These are phyloP conservation scores for Paxillus involutus DNA, from an alignment of 768 basidiomycete species.

Conservation along the genomic window DNA sequence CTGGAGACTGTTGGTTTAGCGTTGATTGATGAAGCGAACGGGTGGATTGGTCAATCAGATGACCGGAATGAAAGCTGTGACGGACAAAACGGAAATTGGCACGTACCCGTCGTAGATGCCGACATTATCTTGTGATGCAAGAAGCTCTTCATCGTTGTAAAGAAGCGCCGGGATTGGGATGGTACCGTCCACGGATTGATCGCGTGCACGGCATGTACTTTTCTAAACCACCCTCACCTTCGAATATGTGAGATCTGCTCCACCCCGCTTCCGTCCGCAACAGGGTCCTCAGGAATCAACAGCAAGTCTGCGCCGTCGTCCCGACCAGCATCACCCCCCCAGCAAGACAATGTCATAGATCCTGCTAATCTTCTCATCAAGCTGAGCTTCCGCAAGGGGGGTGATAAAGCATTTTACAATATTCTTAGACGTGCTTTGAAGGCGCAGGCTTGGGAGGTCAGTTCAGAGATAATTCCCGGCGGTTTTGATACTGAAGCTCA, in stretches of 20 bases:
- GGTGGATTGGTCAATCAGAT: conserved; percentile 15
- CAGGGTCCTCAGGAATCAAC: conserved; percentile 19
- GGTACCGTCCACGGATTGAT: conserved; percentile 61
- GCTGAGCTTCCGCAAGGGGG: conserved; percentile 89
- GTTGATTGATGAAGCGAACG: conserved; percentile 27
- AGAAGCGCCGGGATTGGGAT: conserved; percentile 77
- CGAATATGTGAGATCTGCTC: conserved; percentile 83
- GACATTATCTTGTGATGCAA: conserved; percentile 72
- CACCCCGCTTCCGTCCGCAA: conserved; percentile 53
- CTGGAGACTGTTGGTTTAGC: conserved; percentile 57
- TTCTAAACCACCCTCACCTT: conserved; percentile 81
- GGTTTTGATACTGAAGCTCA: conserved; percentile 1
- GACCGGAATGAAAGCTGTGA: conserved; percentile 11
- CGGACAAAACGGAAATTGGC: conserved; percentile 2
- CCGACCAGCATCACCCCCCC: conserved; percentile 54
- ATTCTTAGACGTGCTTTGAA: conserved; percentile 69
- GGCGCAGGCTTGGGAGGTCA: conserved; percentile 75
- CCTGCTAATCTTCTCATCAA: conserved; percentile 56
- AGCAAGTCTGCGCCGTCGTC: conserved; percentile 68
- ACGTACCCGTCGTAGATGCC: conserved; percentile 93
- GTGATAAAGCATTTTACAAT: conserved; percentile 81
- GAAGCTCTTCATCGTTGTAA: conserved; percentile 77
- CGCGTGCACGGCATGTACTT: conserved; percentile 87
- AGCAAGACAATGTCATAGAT: conserved; percentile 22
- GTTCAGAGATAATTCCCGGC: conserved; percentile 8